Percentiles rank a stretch among this genome's conserved stretches.
These are phyloP conservation scores for Colletotrichum graminicola DNA, from an alignment of 2,329 filamentous ascomycete genomes.

Conservation along the genomic window DNA sequence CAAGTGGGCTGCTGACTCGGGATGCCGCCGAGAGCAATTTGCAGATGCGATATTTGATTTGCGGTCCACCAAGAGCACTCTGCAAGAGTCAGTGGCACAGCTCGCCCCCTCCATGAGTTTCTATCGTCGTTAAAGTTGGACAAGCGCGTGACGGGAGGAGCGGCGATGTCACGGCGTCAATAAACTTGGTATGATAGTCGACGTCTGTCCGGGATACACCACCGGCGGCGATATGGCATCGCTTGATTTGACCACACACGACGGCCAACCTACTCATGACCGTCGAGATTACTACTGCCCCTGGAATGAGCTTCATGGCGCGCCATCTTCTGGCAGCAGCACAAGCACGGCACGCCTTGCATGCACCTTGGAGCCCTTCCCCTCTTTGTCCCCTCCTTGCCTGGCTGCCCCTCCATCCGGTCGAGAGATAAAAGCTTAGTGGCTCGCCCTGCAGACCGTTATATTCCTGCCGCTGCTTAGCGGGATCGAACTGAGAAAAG, in stretches of 20 bases:
- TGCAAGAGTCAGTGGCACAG: constrained; percentile 27
- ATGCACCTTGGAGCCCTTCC: constrained; percentile 23
- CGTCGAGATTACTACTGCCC: constrained; percentile 1
- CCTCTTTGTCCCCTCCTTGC: not conserved
- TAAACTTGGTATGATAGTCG: too few species aligned
- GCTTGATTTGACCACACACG: not conserved
- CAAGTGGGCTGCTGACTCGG: constrained; percentile 37
- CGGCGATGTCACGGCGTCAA: constrained; percentile 11
- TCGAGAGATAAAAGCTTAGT: constrained; percentile 30
- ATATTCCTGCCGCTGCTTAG: constrained; percentile 37
- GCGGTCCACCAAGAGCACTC: constrained; percentile 5
- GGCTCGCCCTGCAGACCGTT: constrained; percentile 38
- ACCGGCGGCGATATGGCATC: not conserved
- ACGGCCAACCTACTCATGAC: not conserved
- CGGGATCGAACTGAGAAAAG: constrained; percentile 22
- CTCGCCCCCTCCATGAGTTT: not conserved
- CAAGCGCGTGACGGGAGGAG: not conserved
- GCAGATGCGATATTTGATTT: constrained; percentile 29
- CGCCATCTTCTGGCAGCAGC: constrained; percentile 33
- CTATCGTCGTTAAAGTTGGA: constrained; percentile 10
- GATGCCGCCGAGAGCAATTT: constrained; percentile 37
- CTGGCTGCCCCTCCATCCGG: not conserved
- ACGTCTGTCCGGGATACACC: not conserved
- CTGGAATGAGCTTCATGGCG: constrained; percentile 38
- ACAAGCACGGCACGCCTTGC: constrained; percentile 23